A percentile compares a stretch with the other conserved stretches of the same genome.
Conservation (phyloP, 2,329 filamentous ascomycete species). For the Neonectria punicea region DNA sequence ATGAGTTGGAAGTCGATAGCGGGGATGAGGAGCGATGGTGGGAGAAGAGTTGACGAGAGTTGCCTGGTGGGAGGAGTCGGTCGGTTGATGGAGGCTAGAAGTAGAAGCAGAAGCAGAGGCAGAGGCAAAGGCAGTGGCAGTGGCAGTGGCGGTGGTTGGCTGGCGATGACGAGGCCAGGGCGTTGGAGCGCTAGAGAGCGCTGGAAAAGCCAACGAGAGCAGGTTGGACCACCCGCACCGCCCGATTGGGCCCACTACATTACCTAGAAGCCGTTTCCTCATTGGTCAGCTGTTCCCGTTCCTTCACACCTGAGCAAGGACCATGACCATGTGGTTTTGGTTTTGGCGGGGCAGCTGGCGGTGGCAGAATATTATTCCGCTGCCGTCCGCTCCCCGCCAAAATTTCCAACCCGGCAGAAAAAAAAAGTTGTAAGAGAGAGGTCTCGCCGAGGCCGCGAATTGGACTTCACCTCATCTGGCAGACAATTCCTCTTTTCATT, state of each 20-base stretch:
- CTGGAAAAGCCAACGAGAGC: slow-evolving; percentile 21
- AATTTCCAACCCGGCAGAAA: slow-evolving; percentile 45
- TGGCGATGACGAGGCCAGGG: slow-evolving; percentile 43
- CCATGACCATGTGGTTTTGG: slow-evolving; percentile 11
- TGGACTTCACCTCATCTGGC: neutral
- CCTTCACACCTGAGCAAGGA: neutral
- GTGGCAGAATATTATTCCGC: slow-evolving; percentile 24
- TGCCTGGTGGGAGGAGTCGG: slow-evolving; percentile 37
- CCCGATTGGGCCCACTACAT: slow-evolving; percentile 3
- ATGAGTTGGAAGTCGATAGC: slow-evolving; percentile 12
- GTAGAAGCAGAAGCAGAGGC: slow-evolving; percentile 4
- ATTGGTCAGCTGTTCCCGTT: slow-evolving; percentile 21
- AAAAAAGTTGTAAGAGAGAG: slow-evolving; percentile 42
- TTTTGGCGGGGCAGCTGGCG: slow-evolving; percentile 28
- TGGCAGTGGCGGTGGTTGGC: slow-evolving; percentile 38
- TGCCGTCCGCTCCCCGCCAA: slow-evolving; percentile 45
- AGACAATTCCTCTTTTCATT: slow-evolving; percentile 3
- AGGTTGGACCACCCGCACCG: slow-evolving; percentile 9
- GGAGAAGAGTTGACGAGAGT: slow-evolving; percentile 23
- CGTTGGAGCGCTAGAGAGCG: slow-evolving; percentile 21
- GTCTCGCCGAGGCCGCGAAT: slow-evolving; percentile 29
- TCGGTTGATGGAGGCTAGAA: slow-evolving; percentile 26
- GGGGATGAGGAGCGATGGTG: slow-evolving; percentile 6
- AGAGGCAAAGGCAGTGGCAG: slow-evolving; percentile 16
- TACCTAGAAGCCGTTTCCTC: neutral